A percentile compares a stretch with the other conserved stretches of the same genome.
These are phyloP conservation scores for Lyophyllum shimeji DNA, from an alignment of 768 basidiomycete genomes.

Conservation along the genomic window DNA sequence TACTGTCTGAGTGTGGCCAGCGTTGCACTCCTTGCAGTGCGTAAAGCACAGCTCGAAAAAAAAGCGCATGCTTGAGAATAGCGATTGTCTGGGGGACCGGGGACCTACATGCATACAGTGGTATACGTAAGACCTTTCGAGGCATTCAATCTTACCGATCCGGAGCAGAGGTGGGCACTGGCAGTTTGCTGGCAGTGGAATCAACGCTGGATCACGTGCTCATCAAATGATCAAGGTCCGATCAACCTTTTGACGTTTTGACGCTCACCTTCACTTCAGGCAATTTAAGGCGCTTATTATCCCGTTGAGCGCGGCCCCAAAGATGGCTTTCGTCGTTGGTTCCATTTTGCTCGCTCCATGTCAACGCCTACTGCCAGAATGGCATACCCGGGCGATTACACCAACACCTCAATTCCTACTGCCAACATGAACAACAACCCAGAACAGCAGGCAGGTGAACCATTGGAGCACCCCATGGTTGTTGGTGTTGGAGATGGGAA, in stretches of 20 bases:
- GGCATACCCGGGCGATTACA: not conserved
- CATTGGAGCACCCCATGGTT: not conserved
- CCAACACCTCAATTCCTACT: not conserved
- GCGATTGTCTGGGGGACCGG: too few species aligned
- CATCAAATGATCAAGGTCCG: too few species aligned
- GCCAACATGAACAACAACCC: not conserved
- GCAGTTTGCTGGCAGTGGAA: too few species aligned
- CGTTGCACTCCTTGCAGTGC: too few species aligned
- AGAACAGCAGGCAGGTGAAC: not conserved
- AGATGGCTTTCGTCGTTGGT: not conserved
- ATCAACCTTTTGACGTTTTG: not conserved
- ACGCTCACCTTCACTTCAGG: not conserved
- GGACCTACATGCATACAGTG: too few species aligned
- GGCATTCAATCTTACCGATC: too few species aligned
- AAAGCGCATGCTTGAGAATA: too few species aligned
- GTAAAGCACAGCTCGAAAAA: too few species aligned
- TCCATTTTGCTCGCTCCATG: not conserved
- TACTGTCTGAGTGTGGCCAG: too few species aligned
- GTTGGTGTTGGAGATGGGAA: not conserved
- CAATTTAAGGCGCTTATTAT: not conserved
- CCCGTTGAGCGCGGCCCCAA: not conserved
- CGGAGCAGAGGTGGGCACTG: too few species aligned
- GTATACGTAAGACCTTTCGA: too few species aligned
- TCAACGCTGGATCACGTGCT: too few species aligned
- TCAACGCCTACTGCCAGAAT: not conserved